Evolutionary conservation across 75 land plant species (phyloP).

Genomic region (Pinus albicaulis): DNA sequence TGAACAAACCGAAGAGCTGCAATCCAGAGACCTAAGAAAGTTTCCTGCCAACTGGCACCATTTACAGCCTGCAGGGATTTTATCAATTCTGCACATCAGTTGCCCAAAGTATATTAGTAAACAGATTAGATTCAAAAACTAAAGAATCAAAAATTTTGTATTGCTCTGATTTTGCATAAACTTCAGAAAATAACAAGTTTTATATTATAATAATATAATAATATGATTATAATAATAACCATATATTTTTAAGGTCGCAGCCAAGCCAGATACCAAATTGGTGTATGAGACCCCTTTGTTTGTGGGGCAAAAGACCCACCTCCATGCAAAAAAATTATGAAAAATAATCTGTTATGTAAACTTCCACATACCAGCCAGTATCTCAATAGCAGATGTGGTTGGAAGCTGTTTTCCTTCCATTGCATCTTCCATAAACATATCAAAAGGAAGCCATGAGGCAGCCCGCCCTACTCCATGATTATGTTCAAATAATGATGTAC

Average conservation of each 20-base stretch:
- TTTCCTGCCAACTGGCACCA: slow-evolving; percentile 80
- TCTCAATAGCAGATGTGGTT: slow-evolving; percentile 55
- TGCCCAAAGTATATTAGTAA: not conserved
- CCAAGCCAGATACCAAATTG: no score
- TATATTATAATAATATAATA: not conserved
- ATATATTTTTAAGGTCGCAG: no score
- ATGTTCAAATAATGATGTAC: slow-evolving; percentile 28
- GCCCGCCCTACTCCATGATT: slow-evolving; percentile 39
- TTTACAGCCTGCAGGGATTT: slow-evolving; percentile 64
- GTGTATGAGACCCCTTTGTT: no score
- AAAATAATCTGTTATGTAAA: not conserved
- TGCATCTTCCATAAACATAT: slow-evolving; percentile 78
- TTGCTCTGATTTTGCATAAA: not conserved
- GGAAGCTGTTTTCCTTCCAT: slow-evolving; percentile 75
- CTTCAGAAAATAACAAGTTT: not conserved
- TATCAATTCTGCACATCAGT: slow-evolving; percentile 46
- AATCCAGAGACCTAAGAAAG: slow-evolving; percentile 79
- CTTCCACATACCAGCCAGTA: slow-evolving; percentile 54
- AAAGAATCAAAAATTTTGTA: not conserved
- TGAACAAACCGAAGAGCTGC: slow-evolving; percentile 78
- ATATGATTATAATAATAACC: no score
- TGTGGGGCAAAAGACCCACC: no score
- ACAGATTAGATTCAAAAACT: not conserved
- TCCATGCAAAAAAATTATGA: not conserved
- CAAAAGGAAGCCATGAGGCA: slow-evolving; percentile 75